Base-by-base conservation (phyloP, 2,329 filamentous ascomycete genomes). In the Fusarium nygamai region DNA sequence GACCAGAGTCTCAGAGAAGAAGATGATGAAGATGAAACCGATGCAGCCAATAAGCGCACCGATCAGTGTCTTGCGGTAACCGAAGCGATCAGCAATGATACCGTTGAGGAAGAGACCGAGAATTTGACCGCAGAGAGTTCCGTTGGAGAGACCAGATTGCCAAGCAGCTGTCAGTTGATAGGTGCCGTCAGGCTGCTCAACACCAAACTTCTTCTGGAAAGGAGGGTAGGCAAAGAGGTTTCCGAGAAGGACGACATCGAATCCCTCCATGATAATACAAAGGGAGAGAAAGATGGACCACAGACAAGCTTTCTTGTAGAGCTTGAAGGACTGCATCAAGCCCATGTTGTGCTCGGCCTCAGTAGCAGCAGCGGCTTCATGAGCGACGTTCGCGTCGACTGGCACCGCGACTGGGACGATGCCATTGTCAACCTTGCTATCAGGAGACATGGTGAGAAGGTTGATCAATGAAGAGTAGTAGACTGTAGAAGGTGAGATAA, bases 81-180 rank as follows among this genome's bases (percentile, higher is more conserved):
- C 86, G 50, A 83, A 82, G 2, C 81, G 79, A 34, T 89, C 86
- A 14, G 85, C 83, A 12, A 88, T 77, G 64, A 84, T 81, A 20
- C 88, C 88, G 65, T 84, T 87, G 59, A 86, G 36, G 60, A 88
- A 83, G 6, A 88, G 82, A 4, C 88, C 88, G 4, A 89, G 46
- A 29, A 90, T 86, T 63, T 86, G 82, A 17, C 88, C 88, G 6
- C 83, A 83, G 10, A 84, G 81, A 0, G 84, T 82, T 16, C 84
- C 87, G 50, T 88, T 88, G 47, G 82, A 83, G 8, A 90, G 79
- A 12, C 84, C 87, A 6, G 86, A 83, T 76, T 89, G 88, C 88
- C 88, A 90, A 1, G 84, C 80, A 4, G 86, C 85, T 2, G 85
- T 84, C 54, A 90, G 78, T 66, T 88, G 80, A 67, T 87, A 87